Evolutionary conservation across 495 filamentous ascomycete genomes (phyloP), one percentile per base, ranked within the genome.

Genomic region (Penicillium tannophilum): DNA sequence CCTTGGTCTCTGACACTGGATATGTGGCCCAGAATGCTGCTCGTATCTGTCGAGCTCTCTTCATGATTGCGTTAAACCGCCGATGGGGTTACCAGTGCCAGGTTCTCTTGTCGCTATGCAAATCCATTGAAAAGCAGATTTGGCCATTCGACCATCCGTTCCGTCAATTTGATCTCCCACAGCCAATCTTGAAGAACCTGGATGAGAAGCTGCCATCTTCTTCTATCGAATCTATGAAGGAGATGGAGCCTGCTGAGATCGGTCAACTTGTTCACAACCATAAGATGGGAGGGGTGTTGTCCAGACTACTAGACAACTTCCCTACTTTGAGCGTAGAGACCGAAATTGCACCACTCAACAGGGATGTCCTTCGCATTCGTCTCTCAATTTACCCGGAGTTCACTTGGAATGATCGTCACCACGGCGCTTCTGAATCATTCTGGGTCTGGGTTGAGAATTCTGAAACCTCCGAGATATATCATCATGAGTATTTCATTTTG

Each of bases 401-500:
- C 71, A 82, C 78, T 12, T 99, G 94, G 94, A 97, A 96, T 60
- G 95, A 99, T 61, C 86, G 86, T n/a, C 83, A 97, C 50, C 91
- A 99, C 71, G 95, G 95, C 3, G 88, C 85, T 5, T 96, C 93
- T 2, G 94, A 99, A 67, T 92, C 91, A 19, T 99, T 94, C 74
- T 98, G 93, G 86, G 88, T 98, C 49, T 98, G 95, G 95, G 93
- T 98, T 16, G 94, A 99, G 73, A 96, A 98, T 67, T 97, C 93
- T 0, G 95, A 98, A 64, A 96, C 93, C 0, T 93, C 90, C 2
- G 92, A 98, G 69, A 97, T 99, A 39, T 99, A 96, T 63, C 94
- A 99, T 65, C 91, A 97, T 56, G 94, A 99, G 71, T 97, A 89
- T 71, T 98, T 98, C 76, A 90, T 99, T 51, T 80, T 99, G 6